phyloP scores from a whole-genome alignment of 2,329 filamentous ascomycete species.

The Clonostachys rosea region DNA sequence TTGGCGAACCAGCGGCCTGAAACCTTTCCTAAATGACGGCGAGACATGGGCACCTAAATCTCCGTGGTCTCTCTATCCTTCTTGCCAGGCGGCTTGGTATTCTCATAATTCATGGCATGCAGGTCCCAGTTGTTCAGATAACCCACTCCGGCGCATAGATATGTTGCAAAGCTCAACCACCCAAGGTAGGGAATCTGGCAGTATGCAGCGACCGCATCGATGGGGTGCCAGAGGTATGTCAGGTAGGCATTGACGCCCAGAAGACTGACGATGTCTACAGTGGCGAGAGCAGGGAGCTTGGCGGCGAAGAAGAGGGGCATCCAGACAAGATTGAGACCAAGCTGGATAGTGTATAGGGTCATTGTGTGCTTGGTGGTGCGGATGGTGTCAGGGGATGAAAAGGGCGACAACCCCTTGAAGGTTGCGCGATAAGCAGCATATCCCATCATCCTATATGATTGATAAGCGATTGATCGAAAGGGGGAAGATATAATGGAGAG shows the following conservation, averaged over 20 bases:
- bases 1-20: too few relatives aligned
- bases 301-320: slow-evolving; percentile 90
- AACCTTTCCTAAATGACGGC: too few relatives aligned
- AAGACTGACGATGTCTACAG: slow-evolving; percentile 69
- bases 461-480: background rate
- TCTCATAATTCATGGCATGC: slow-evolving; percentile 14
- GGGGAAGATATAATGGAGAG: background rate
- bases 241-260: slow-evolving; percentile 70
- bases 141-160: slow-evolving; percentile 68
- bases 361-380: slow-evolving; percentile 61
- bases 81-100: slow-evolving; percentile 9
- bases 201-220: slow-evolving; percentile 71
- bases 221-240: slow-evolving; percentile 68
- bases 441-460: slow-evolving; percentile 62
- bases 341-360: slow-evolving; percentile 80
- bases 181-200: slow-evolving; percentile 75
- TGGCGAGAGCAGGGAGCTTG: slow-evolving; percentile 68
- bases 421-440: slow-evolving; percentile 82
- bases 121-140: slow-evolving; percentile 67
- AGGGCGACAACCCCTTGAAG: slow-evolving; percentile 54
- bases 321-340: slow-evolving; percentile 81
- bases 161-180: slow-evolving; percentile 86
- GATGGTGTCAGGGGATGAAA: slow-evolving; percentile 46
- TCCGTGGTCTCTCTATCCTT: slow-evolving; percentile 3
- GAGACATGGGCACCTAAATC: too few relatives aligned